Percentiles rank a stretch among this genome's conserved stretches.
These are phyloP conservation scores for Lactifluus pinguis DNA, from an alignment of 768 basidiomycete genomes.

Conservation along the genomic window DNA sequence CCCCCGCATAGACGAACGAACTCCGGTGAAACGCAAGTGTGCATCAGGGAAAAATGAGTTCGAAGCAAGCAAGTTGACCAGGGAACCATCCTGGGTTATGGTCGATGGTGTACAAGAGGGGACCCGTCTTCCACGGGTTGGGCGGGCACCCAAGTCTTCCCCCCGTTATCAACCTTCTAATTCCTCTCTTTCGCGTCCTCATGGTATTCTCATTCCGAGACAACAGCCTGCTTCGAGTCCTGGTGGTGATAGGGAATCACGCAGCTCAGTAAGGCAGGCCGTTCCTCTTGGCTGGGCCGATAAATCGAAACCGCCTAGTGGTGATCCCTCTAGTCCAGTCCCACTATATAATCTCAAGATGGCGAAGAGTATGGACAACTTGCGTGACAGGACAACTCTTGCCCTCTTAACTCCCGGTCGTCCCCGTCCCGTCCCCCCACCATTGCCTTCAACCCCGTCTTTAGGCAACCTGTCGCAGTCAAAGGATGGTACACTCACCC, in stretches of 20 bases:
- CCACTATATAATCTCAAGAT: slow-evolving; percentile 15
- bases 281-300: slow-evolving; percentile 42
- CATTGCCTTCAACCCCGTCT: slow-evolving; percentile 10
- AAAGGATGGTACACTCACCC: slow-evolving; percentile 1
- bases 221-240: slow-evolving; percentile 16
- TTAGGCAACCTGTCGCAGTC: not conserved
- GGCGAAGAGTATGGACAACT: slow-evolving; percentile 20
- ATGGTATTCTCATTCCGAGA: slow-evolving; percentile 21
- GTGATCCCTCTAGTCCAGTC: slow-evolving; percentile 14
- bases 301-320: slow-evolving; percentile 32
- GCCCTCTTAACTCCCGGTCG: slow-evolving; percentile 3
- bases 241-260: slow-evolving; percentile 18
- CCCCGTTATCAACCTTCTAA: slow-evolving; percentile 12
- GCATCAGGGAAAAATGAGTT: not conserved
- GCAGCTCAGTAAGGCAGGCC: slow-evolving; percentile 30
- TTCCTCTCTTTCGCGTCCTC: slow-evolving; percentile 7
- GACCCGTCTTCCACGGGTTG: slow-evolving; percentile 4
- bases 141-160: slow-evolving; percentile 15
- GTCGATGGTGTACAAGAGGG: not conserved
- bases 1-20: slow-evolving; percentile 9
- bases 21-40: slow-evolving; percentile 1
- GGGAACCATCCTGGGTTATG: slow-evolving; percentile 14
- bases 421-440: slow-evolving; percentile 10
- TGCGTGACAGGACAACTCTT: slow-evolving; percentile 12
- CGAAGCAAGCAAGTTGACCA: slow-evolving; percentile 6